Conservation (phyloP, 1,284 basidiomycete species). For the Trichosporon asahii region DNA sequence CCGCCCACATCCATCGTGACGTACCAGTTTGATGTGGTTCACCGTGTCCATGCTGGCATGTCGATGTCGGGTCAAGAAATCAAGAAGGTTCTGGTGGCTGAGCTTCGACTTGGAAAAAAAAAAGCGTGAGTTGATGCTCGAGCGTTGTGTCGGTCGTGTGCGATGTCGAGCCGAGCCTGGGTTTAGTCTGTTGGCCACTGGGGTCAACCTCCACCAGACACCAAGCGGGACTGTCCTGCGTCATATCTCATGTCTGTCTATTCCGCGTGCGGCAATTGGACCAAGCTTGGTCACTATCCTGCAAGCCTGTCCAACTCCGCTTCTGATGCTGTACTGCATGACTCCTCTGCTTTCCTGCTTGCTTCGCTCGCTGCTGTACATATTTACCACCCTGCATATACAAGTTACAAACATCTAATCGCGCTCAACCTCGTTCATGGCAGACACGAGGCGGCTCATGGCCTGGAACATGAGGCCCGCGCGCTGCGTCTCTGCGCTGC, state of each 20-base stretch:
- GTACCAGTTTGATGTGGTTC: conserved; percentile 33
- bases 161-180: background rate
- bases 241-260: background rate
- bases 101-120: background rate
- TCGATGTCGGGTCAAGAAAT: background rate
- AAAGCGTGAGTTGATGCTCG: background rate
- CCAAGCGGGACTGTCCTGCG: background rate
- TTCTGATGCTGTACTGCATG: no score
- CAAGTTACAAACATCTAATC: conserved; percentile 20
- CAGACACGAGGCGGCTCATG: conserved; percentile 45
- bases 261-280: background rate
- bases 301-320: background rate
- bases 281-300: background rate
- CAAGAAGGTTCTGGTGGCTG: background rate
- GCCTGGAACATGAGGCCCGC: conserved; percentile 51
- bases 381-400: background rate
- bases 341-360: background rate
- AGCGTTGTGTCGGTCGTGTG: background rate
- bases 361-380: background rate
- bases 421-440: conserved; percentile 51
- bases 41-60: conserved; percentile 31
- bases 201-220: background rate
- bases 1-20: conserved; percentile 3
- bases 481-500: conserved; percentile 45
- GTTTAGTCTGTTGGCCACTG: background rate